A percentile compares a stretch with the other conserved stretches of the same genome.
These are phyloP conservation scores for Gonium pectorale DNA, from an alignment of 139 green algal species.

Conservation along the genomic window DNA sequence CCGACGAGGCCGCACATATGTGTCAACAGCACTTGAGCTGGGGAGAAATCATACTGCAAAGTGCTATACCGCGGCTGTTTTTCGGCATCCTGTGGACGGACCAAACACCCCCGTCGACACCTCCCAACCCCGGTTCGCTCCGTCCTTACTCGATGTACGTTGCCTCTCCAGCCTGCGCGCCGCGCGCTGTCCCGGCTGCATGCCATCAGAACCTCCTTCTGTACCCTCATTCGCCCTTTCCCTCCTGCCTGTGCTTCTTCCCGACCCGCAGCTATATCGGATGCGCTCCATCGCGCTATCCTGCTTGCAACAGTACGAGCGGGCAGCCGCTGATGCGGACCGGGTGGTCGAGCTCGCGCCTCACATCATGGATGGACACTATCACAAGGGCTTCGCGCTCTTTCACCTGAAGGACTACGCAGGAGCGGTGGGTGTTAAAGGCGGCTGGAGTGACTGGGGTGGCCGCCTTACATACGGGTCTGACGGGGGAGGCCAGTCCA, in stretches of 20 bases:
- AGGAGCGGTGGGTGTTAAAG: conserved; percentile 49
- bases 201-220: no score
- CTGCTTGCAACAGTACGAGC: conserved; percentile 51
- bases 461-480: no score
- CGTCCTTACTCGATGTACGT: not conserved
- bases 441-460: no score
- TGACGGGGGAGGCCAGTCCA: no score
- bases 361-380: conserved; percentile 59
- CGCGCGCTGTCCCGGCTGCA: not conserved
- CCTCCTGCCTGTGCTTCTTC: not conserved
- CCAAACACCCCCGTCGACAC: no score
- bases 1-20: no score
- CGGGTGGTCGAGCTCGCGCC: conserved; percentile 60
- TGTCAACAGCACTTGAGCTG: no score
- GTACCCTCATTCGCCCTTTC: not conserved
- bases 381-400: conserved; percentile 61
- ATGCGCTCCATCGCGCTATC: conserved; percentile 55
- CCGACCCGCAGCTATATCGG: conserved; percentile 51
- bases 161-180: not conserved
- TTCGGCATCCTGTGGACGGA: no score
- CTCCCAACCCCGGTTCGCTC: no score
- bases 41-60: no score
- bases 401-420: conserved; percentile 65
- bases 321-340: conserved; percentile 48
- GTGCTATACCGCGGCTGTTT: not conserved